Evolutionary conservation across 352 stramenopile species (phyloP).

Genomic region (Phytophthora constricta): DNA sequence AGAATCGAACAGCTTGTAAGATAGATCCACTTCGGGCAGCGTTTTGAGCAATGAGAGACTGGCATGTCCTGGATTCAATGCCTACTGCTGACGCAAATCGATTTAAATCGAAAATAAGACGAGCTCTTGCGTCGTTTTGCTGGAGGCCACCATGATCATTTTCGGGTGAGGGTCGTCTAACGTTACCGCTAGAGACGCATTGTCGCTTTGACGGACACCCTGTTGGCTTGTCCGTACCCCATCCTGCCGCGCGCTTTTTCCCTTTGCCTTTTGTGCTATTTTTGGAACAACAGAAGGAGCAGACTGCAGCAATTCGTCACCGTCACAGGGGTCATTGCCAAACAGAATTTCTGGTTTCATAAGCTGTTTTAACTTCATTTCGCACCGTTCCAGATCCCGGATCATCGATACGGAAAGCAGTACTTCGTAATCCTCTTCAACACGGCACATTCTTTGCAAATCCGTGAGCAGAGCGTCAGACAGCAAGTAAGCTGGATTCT

Average conservation of each 20-base stretch:
- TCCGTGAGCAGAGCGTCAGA: slow-evolving; percentile 42
- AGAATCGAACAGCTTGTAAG: slow-evolving; percentile 58
- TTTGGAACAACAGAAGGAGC: background rate
- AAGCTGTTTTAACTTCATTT: slow-evolving; percentile 48
- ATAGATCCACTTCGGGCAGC: slow-evolving; percentile 56
- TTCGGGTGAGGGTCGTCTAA: background rate
- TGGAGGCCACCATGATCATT: slow-evolving; percentile 8
- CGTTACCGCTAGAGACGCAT: slow-evolving; percentile 1
- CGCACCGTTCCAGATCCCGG: slow-evolving; percentile 47
- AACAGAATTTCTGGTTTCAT: slow-evolving; percentile 63
- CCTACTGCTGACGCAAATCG: slow-evolving; percentile 57
- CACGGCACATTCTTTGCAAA: slow-evolving; percentile 50
- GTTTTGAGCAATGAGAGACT: slow-evolving; percentile 47
- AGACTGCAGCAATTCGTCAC: background rate
- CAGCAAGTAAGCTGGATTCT: slow-evolving; percentile 38
- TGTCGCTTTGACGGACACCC: slow-evolving; percentile 10
- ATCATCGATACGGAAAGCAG: slow-evolving; percentile 63
- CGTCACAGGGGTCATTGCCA: slow-evolving; percentile 2
- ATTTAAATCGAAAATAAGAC: slow-evolving; percentile 53
- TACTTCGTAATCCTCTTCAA: slow-evolving; percentile 58
- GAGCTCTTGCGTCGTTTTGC: slow-evolving; percentile 45
- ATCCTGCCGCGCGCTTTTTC: slow-evolving; percentile 25
- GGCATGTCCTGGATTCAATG: slow-evolving; percentile 45
- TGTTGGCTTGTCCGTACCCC: background rate
- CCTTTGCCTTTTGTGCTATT: slow-evolving; percentile 32